phyloP scores from a whole-genome alignment of 2,329 filamentous ascomycete genomes.

The Aspergillaceae sp. region DNA sequence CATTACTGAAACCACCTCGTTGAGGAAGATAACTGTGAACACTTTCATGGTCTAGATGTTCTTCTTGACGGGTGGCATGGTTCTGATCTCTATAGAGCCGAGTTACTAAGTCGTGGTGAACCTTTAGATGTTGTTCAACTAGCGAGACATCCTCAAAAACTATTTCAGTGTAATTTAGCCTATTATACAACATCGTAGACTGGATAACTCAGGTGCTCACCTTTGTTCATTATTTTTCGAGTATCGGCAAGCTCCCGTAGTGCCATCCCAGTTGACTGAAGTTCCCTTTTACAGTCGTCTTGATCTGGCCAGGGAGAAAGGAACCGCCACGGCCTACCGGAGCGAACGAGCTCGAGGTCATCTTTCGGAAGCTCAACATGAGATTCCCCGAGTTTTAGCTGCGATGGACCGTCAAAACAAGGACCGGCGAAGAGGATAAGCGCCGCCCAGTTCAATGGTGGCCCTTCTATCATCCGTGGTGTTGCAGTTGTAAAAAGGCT shows the following conservation, averaged over 20 bases:
- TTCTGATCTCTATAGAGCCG: conserved; percentile 1
- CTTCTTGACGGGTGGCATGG: background rate
- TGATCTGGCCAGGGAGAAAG: conserved; percentile 1
- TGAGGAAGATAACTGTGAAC: background rate
- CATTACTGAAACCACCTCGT: background rate
- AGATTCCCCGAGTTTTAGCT: conserved; percentile 1
- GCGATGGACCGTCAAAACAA: conserved; percentile 2
- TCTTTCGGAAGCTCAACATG: conserved; percentile 1
- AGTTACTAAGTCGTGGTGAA: background rate
- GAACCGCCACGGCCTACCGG: conserved; percentile 2
- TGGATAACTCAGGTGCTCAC: background rate
- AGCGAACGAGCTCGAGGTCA: conserved; percentile 2
- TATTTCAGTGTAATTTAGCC: conserved; percentile 1
- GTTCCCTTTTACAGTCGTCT: conserved; percentile 2
- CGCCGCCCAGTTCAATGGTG: conserved; percentile 1
- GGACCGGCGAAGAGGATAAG: conserved; percentile 1
- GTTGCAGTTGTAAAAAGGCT: conserved; percentile 2
- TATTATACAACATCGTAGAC: background rate
- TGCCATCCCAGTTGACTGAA: conserved; percentile 1
- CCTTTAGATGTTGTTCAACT: conserved; percentile 1
- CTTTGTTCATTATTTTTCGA: conserved; percentile 1
- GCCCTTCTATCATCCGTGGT: conserved; percentile 1
- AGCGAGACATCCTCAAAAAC: conserved; percentile 1
- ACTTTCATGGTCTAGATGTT: background rate
- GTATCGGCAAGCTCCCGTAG: conserved; percentile 1